A percentile compares a stretch with the other conserved stretches of the same genome.
phyloP scores from a whole-genome alignment of 805 yeast species.

The Yamadazyma olivae region DNA sequence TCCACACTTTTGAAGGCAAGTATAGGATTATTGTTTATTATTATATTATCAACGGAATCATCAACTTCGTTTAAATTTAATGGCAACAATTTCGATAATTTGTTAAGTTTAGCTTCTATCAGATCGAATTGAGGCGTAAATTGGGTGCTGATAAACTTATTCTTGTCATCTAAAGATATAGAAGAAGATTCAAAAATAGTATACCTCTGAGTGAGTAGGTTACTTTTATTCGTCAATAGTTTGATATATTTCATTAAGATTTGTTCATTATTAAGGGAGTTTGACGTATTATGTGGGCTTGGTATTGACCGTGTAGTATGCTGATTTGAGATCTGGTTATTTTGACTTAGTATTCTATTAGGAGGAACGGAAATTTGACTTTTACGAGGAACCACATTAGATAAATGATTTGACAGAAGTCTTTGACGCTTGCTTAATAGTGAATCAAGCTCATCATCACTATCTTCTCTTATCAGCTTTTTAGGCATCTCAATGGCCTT shows the following conservation, averaged over 20 bases:
- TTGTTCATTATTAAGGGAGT: constrained; percentile 1
- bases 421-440: no score
- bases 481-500: no score
- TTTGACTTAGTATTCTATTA: no score
- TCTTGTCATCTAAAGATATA: constrained; percentile 35
- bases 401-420: no score
- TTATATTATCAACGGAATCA: constrained; percentile 1
- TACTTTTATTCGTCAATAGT: constrained; percentile 23
- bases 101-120: constrained; percentile 13
- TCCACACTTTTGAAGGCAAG: no score
- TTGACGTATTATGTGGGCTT: no score
- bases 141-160: constrained; percentile 20
- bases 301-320: no score
- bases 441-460: no score
- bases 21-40: not conserved
- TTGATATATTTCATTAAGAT: constrained; percentile 17
- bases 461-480: no score
- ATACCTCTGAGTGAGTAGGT: constrained; percentile 27
- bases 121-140: constrained; percentile 22
- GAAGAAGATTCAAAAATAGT: constrained; percentile 34
- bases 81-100: constrained; percentile 4
- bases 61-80: constrained; percentile 2
- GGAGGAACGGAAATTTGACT: not conserved
- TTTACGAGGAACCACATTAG: no score
- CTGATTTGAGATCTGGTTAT: no score